Evolutionary conservation across 2,329 filamentous ascomycete genomes (phyloP).

Genomic region (Talaromyces pinophilus): DNA sequence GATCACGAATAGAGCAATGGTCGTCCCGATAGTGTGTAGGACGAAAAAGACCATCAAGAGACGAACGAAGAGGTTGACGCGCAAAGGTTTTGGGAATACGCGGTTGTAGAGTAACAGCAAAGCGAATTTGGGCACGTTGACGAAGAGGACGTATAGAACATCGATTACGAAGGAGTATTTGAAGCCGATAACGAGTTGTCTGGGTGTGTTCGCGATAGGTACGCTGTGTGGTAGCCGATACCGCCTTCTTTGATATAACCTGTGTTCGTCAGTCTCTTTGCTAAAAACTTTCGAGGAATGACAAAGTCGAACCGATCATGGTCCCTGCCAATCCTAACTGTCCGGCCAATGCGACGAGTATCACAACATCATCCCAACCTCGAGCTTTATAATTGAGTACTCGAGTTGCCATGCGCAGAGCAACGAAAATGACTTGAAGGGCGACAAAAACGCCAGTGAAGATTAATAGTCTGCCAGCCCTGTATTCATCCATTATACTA

Average conservation of each 20-base stretch:
- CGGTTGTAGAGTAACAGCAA: neutral
- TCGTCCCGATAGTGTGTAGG: neutral
- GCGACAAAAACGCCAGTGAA: neutral
- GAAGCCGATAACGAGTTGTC: neutral
- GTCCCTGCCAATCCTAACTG: neutral
- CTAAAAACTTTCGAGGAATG: too few relatives aligned
- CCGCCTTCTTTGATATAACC: neutral
- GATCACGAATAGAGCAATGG: neutral
- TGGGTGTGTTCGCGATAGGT: neutral
- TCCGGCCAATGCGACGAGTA: neutral
- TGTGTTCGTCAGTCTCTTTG: neutral
- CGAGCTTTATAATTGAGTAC: neutral
- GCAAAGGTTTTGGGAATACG: neutral
- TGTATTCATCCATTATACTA: neutral
- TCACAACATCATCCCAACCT: neutral
- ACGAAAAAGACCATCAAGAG: neutral
- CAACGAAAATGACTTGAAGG: neutral
- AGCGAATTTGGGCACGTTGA: neutral
- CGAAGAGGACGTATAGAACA: neutral
- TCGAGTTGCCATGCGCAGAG: slow-evolving; percentile 1
- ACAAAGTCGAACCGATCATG: neutral
- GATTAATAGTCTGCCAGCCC: neutral
- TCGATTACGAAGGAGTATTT: neutral
- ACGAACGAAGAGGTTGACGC: neutral
- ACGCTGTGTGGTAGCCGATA: neutral